phyloP scores from a whole-genome alignment of 331 rosid species.

The Phaseolus coccineus region DNA sequence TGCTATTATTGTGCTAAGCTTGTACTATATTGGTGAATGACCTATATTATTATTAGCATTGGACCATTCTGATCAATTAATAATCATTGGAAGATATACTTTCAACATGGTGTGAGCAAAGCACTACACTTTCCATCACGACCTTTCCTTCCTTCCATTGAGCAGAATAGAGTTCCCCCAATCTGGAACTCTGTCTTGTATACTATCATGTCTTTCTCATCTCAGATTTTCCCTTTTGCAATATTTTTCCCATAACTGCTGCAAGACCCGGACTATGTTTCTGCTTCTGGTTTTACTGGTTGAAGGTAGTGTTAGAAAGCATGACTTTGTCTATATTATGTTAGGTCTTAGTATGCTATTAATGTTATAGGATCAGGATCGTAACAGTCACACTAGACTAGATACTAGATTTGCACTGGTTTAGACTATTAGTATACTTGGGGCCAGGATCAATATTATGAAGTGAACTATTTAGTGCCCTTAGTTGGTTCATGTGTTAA shows the following conservation, averaged over 20 bases:
- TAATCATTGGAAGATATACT: background rate
- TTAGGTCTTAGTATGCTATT: constrained; percentile 16
- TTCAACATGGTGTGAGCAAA: constrained; percentile 1
- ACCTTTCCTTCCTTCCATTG: background rate
- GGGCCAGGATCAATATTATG: constrained; percentile 2
- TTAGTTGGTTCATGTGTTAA: constrained; percentile 9
- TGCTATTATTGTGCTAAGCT: constrained; percentile 1
- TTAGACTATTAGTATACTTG: constrained; percentile 26
- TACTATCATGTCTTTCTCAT: background rate
- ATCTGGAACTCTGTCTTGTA: background rate
- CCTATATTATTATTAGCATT: constrained; percentile 25
- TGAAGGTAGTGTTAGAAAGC: background rate
- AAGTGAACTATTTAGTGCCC: constrained; percentile 15
- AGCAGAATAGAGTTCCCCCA: background rate
- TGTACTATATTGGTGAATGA: background rate
- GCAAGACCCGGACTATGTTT: background rate
- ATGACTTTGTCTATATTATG: constrained; percentile 9
- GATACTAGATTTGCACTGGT: background rate
- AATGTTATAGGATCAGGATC: constrained; percentile 20
- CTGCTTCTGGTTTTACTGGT: constrained; percentile 1
- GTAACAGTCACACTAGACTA: background rate
- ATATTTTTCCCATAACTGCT: background rate
- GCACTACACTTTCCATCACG: background rate
- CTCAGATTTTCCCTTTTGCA: background rate
- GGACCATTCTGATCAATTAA: constrained; percentile 1